Evolutionary conservation across 768 basidiomycete genomes (phyloP).

Genomic region (Trametes cingulata): DNA sequence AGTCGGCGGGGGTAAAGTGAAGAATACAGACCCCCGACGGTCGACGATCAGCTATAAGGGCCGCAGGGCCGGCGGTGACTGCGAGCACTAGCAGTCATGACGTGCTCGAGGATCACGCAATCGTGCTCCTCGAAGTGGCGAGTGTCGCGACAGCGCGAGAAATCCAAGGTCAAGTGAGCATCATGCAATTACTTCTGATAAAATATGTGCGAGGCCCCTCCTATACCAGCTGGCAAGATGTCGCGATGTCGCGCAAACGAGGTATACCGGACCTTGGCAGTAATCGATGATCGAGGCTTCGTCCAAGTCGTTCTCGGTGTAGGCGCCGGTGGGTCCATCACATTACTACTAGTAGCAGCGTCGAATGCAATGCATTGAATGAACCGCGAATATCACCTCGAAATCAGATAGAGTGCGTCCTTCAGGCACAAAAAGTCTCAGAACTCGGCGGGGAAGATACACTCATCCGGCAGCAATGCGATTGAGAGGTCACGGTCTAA

Average conservation of each 20-base stretch:
- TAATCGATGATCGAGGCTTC: too few relatives aligned
- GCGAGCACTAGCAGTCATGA: slow-evolving; percentile 2
- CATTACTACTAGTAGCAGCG: too few relatives aligned
- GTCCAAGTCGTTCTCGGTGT: too few relatives aligned
- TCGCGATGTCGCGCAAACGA: slow-evolving; percentile 3
- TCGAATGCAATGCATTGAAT: too few relatives aligned
- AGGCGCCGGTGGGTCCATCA: too few relatives aligned
- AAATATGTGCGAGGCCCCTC: not conserved
- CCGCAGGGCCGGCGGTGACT: not conserved
- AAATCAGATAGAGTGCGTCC: too few relatives aligned
- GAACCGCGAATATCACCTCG: too few relatives aligned
- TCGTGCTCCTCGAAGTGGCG: not conserved
- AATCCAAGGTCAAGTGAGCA: slow-evolving; percentile 5
- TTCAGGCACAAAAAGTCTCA: too few relatives aligned
- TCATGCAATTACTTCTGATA: not conserved
- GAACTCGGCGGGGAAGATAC: too few relatives aligned
- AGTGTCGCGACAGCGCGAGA: slow-evolving; percentile 14
- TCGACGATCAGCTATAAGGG: not conserved
- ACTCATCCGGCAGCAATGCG: too few relatives aligned
- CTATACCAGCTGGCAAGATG: not conserved
- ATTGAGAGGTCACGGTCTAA: too few relatives aligned
- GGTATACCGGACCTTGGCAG: too few relatives aligned
- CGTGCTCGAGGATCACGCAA: slow-evolving; percentile 19
- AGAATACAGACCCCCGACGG: not conserved
- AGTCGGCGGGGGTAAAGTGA: not conserved